These are phyloP conservation scores for Alternaria consortialis DNA, from an alignment of 2,329 filamentous ascomycete genomes.

Conservation along the genomic window DNA sequence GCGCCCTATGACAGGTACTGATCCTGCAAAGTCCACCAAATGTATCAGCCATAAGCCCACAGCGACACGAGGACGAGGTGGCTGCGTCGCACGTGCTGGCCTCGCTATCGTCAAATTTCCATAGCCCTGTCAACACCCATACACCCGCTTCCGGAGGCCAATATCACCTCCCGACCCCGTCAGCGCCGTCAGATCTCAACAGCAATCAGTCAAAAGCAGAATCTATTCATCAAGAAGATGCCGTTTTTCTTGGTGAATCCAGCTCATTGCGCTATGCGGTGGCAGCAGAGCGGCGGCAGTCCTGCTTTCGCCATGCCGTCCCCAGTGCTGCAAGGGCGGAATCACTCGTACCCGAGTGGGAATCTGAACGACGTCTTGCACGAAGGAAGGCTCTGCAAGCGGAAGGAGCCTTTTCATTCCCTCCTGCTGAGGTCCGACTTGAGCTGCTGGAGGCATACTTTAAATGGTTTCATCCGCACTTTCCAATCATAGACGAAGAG, in stretches of 20 bases:
- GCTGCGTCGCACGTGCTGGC: conserved; percentile 42
- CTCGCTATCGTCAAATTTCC: conserved; percentile 39
- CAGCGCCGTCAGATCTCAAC: conserved; percentile 19
- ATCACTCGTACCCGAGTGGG: conserved; percentile 51
- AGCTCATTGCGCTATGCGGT: conserved; percentile 61
- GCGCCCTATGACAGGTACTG: not conserved
- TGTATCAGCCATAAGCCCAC: conserved; percentile 19
- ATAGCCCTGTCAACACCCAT: conserved; percentile 29
- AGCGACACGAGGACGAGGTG: conserved; percentile 40
- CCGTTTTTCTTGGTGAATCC: conserved; percentile 58
- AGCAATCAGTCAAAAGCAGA: conserved; percentile 23
- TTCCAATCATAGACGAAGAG: conserved; percentile 62
- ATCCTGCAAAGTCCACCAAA: conserved; percentile 1
- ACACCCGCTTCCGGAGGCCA: conserved; percentile 14
- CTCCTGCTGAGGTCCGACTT: conserved; percentile 54
- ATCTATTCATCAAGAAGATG: conserved; percentile 35
- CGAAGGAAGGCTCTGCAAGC: conserved; percentile 50
- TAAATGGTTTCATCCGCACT: conserved; percentile 65
- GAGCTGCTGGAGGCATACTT: conserved; percentile 63
- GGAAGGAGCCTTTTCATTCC: conserved; percentile 58
- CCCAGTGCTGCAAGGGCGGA: conserved; percentile 47
- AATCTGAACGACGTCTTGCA: conserved; percentile 42
- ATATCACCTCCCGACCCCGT: conserved; percentile 26
- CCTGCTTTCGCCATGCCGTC: conserved; percentile 41
- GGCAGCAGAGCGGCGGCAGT: conserved; percentile 38